Percentiles rank a stretch among this genome's conserved stretches.
phyloP scores from a whole-genome alignment of 164 flowering plant genomes.

The Protea cynaroides region DNA sequence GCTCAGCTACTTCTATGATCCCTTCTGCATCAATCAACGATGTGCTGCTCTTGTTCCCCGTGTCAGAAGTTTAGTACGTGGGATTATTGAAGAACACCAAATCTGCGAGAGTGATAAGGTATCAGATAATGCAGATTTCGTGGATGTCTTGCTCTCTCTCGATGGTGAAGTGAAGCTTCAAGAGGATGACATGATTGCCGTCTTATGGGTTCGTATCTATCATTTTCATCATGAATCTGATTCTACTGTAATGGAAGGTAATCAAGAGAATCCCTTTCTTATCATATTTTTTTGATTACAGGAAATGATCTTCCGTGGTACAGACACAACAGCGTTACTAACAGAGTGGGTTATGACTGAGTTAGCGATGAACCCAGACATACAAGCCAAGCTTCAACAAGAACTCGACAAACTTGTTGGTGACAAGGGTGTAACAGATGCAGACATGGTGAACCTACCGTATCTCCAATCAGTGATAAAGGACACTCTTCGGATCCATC shows the following conservation, averaged over 20 bases:
- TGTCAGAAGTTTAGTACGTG: constrained; percentile 37
- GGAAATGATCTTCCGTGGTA: constrained; percentile 74
- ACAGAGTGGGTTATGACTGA: constrained; percentile 66
- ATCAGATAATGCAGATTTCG: constrained; percentile 33
- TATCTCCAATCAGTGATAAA: constrained; percentile 48
- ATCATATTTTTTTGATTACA: constrained; percentile 15
- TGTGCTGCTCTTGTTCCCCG: constrained; percentile 50
- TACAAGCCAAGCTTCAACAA: constrained; percentile 29
- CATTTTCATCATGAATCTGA: too few species aligned
- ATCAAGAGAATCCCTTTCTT: too few species aligned
- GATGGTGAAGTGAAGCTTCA: constrained; percentile 49
- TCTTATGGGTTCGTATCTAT: not conserved
- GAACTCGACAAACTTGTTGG: constrained; percentile 26
- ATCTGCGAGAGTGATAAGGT: not conserved
- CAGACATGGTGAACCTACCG: constrained; percentile 28
- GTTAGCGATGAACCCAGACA: constrained; percentile 34
- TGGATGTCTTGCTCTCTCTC: constrained; percentile 50
- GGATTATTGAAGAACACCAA: constrained; percentile 45
- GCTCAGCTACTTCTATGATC: constrained; percentile 51
- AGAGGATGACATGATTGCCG: constrained; percentile 46
- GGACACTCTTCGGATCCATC: constrained; percentile 51
- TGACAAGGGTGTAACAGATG: constrained; percentile 15
- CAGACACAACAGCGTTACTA: constrained; percentile 52
- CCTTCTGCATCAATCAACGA: constrained; percentile 27
- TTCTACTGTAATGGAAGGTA: too few species aligned